Percentiles rank a stretch among this genome's conserved stretches.
Evolutionary conservation across 106 monocot genomes (phyloP).

Genomic region (Allium sativum): DNA sequence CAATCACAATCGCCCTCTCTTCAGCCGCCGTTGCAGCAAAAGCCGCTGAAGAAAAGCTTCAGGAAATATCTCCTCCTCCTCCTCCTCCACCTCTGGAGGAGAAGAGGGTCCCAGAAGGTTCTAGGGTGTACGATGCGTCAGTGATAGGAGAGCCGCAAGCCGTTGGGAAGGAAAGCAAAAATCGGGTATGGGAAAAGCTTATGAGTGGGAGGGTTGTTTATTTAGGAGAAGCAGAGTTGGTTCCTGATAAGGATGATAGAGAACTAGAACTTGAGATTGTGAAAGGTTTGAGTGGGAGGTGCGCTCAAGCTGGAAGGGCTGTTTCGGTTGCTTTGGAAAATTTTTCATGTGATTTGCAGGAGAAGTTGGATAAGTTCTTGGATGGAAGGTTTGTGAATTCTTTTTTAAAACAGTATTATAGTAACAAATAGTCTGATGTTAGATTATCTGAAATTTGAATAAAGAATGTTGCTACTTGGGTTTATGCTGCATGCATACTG

Average conservation of each 20-base stretch:
- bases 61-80: constrained; percentile 3
- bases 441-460: too few relatives aligned
- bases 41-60: constrained; percentile 26
- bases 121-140: constrained; percentile 83
- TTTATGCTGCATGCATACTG: too few relatives aligned
- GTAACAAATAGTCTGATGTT: too few relatives aligned
- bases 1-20: constrained; percentile 27
- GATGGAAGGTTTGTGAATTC: constrained; percentile 42
- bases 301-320: constrained; percentile 52
- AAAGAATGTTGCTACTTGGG: too few relatives aligned
- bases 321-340: constrained; percentile 72
- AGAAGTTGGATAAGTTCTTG: constrained; percentile 72
- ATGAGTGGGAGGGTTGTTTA: constrained; percentile 63
- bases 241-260: constrained; percentile 73
- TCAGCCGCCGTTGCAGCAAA: constrained; percentile 13
- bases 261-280: constrained; percentile 80
- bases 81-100: constrained; percentile 11
- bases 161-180: constrained; percentile 59
- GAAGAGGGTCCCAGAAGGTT: constrained; percentile 20
- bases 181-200: constrained; percentile 86
- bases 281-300: constrained; percentile 43
- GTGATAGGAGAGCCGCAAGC: constrained; percentile 85
- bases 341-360: constrained; percentile 68
- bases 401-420: too few relatives aligned
- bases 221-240: constrained; percentile 84